A percentile compares a stretch with the other conserved stretches of the same genome.
These are phyloP conservation scores for Fusarium ramigenum DNA, from an alignment of 2,329 filamentous ascomycete species.

Conservation along the genomic window DNA sequence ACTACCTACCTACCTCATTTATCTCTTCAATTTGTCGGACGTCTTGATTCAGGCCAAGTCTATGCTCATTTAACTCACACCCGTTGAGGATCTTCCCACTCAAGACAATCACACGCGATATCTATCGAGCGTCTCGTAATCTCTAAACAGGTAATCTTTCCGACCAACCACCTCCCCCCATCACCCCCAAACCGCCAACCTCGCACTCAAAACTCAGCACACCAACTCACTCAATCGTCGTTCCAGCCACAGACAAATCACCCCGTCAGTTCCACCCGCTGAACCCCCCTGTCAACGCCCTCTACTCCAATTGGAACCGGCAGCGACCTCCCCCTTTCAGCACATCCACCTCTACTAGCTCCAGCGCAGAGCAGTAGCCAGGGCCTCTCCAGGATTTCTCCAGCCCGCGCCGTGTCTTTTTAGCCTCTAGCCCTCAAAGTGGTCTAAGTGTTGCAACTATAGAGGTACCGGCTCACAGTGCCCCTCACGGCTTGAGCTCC, in stretches of 20 bases:
- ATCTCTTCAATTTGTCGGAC: background rate
- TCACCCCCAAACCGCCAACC: constrained; percentile 12
- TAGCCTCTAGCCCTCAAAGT: constrained; percentile 6
- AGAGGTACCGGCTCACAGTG: constrained; percentile 43
- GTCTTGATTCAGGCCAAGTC: constrained; percentile 5
- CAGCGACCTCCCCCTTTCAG: constrained; percentile 33
- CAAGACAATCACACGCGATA: constrained; percentile 2
- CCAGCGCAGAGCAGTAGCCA: background rate
- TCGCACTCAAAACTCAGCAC: constrained; percentile 10
- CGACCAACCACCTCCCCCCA: constrained; percentile 28
- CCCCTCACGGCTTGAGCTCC: constrained; percentile 24
- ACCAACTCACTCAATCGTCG: constrained; percentile 17
- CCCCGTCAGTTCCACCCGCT: background rate
- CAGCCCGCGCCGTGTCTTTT: constrained; percentile 2
- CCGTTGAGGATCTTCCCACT: background rate
- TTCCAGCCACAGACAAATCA: constrained; percentile 32
- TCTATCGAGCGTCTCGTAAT: constrained; percentile 7
- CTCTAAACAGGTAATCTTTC: constrained; percentile 16
- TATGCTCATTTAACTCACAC: background rate
- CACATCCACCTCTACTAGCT: constrained; percentile 22
- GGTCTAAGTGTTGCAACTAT: background rate
- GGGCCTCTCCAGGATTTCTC: constrained; percentile 31
- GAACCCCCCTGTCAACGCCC: constrained; percentile 19
- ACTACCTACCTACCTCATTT: background rate
- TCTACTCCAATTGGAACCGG: constrained; percentile 21